These are phyloP conservation scores for Xylaria grammica DNA, from an alignment of 495 filamentous ascomycete species.

Conservation along the genomic window DNA sequence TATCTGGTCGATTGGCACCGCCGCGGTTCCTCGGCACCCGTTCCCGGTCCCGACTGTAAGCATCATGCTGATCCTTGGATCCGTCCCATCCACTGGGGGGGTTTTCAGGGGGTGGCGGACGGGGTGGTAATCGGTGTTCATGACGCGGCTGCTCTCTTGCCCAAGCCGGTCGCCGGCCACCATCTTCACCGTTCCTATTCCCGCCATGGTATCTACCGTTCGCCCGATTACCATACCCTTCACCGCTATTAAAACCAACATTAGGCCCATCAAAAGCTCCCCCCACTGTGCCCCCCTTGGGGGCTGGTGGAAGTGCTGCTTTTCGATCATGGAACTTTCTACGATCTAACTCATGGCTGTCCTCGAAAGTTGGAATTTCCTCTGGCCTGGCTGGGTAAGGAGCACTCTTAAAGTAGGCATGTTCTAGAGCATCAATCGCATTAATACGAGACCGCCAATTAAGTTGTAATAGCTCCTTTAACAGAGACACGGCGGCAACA, in stretches of 20 bases:
- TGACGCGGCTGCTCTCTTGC: constrained; percentile 41
- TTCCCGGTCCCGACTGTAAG: constrained; percentile 38
- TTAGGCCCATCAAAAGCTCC: constrained; percentile 65
- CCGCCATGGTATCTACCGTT: constrained; percentile 45
- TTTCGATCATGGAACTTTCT: constrained; percentile 83
- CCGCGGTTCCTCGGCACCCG: constrained; percentile 40
- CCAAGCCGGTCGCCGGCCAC: constrained; percentile 51
- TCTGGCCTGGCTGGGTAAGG: constrained; percentile 81
- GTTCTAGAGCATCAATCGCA: constrained; percentile 90
- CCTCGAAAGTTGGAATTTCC: constrained; percentile 86
- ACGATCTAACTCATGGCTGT: constrained; percentile 94
- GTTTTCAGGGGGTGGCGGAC: constrained; percentile 50
- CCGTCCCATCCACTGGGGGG: constrained; percentile 43
- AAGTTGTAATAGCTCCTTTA: constrained; percentile 82
- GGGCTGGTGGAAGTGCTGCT: constrained; percentile 81
- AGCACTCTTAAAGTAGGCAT: constrained; percentile 82
- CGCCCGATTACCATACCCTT: constrained; percentile 52
- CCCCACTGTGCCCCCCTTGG: constrained; percentile 85
- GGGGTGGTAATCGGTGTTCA: constrained; percentile 51
- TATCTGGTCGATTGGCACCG: constrained; percentile 42
- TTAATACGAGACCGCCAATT: constrained; percentile 90
- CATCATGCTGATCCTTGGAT: constrained; percentile 44
- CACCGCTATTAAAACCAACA: constrained; percentile 49
- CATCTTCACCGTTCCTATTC: constrained; percentile 47
- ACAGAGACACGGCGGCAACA: constrained; percentile 73